Percentiles rank a stretch among this genome's conserved stretches.
phyloP scores from a whole-genome alignment of 2,329 filamentous ascomycete species.

The Pyrenochaeta sp. region DNA sequence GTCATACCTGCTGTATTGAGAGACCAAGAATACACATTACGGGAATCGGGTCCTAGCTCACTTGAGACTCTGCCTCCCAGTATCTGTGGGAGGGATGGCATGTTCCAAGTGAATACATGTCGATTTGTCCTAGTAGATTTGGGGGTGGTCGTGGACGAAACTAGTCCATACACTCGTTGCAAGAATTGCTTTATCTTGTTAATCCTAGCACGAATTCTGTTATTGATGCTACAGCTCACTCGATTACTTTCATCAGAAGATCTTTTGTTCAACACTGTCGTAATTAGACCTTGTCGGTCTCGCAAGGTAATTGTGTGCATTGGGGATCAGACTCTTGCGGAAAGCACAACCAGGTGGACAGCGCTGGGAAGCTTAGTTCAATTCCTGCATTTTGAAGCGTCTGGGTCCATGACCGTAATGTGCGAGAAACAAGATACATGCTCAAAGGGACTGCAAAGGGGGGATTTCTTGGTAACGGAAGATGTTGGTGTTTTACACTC shows the following conservation, averaged over 20 bases:
- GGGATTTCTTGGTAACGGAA: constrained; percentile 21
- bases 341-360: neutral
- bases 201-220: neutral
- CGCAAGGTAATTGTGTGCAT: no score
- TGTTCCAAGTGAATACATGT: no score
- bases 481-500: constrained; percentile 50
- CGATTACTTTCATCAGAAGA: no score
- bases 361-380: neutral
- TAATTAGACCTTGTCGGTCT: no score
- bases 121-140: no score
- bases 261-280: no score
- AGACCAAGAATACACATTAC: no score
- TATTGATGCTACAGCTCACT: neutral
- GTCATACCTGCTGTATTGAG: no score
- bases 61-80: no score
- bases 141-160: neutral
- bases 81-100: no score
- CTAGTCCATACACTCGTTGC: neutral
- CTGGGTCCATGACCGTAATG: neutral
- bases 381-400: no score
- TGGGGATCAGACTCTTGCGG: neutral
- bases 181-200: neutral
- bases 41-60: no score
- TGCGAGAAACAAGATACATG: neutral
- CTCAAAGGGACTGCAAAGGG: constrained; percentile 8